These are phyloP conservation scores for Colletotrichum sp. DNA, from an alignment of 2,329 filamentous ascomycete genomes.

Conservation along the genomic window DNA sequence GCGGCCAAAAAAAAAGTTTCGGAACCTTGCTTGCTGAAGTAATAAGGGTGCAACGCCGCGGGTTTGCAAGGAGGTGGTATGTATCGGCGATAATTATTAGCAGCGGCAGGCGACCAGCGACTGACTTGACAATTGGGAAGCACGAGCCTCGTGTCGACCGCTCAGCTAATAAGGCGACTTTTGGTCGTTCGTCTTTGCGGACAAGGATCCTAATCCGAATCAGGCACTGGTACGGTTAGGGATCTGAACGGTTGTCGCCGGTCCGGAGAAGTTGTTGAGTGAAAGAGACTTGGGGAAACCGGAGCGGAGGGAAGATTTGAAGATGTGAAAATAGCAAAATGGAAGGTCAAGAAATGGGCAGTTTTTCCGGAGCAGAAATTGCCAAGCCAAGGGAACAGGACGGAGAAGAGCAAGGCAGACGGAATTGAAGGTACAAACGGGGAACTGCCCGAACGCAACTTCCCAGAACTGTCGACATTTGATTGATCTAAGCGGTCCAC, in stretches of 20 bases:
- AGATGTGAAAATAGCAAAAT: not conserved
- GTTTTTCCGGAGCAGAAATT: constrained; percentile 4
- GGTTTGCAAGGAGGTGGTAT: not conserved
- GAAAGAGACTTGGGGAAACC: not conserved
- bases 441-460: not conserved
- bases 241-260: not conserved
- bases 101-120: not conserved
- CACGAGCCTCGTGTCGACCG: not conserved
- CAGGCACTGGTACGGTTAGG: not conserved
- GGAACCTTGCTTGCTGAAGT: constrained; percentile 20
- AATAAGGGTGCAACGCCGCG: constrained; percentile 1
- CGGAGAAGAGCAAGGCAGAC: not conserved
- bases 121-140: not conserved
- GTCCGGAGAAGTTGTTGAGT: not conserved
- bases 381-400: not conserved
- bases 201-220: not conserved
- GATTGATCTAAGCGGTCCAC: not conserved
- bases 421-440: not conserved
- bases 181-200: not conserved
- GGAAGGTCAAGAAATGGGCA: not conserved
- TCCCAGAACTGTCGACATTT: not conserved
- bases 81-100: not conserved
- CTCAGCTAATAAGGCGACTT: not conserved
- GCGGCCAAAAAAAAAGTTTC: constrained; percentile 9
- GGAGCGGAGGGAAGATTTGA: not conserved